phyloP scores from a whole-genome alignment of 148 eudicot species.

The Amaranthus palmeri region DNA sequence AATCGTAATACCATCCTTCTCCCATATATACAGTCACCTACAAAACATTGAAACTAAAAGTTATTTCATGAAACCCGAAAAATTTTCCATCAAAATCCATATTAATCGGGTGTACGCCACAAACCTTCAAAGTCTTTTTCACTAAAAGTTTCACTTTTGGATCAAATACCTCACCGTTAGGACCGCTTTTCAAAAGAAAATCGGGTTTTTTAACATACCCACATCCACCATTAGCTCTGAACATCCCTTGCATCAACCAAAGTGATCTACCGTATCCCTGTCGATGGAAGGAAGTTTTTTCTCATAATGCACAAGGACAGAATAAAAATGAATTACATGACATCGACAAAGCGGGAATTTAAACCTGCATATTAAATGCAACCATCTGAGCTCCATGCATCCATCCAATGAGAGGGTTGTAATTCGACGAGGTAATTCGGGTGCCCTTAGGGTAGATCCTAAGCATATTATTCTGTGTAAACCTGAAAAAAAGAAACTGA shows the following conservation, averaged over 20 bases:
- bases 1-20: conserved; percentile 77
- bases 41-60: conserved; percentile 3
- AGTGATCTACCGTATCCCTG: conserved; percentile 75
- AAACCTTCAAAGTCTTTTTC: conserved; percentile 55
- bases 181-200: conserved; percentile 44
- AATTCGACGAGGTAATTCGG: conserved; percentile 76
- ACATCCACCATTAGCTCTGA: conserved; percentile 81
- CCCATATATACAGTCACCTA: conserved; percentile 82
- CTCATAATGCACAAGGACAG: background rate
- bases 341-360: background rate
- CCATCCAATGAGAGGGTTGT: conserved; percentile 77
- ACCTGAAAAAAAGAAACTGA: conserved; percentile 36
- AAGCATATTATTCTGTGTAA: conserved; percentile 71
- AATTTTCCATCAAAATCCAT: background rate
- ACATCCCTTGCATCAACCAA: conserved; percentile 91
- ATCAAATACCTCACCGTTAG: conserved; percentile 46
- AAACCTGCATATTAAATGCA: conserved; percentile 88
- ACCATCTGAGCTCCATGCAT: conserved; percentile 96
- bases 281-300: conserved; percentile 10
- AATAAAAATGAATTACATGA: background rate
- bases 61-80: background rate
- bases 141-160: conserved; percentile 37
- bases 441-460: conserved; percentile 82
- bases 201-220: conserved; percentile 78
- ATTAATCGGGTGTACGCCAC: conserved; percentile 8